These are phyloP conservation scores for Diplodia mutila DNA, from an alignment of 2,329 filamentous ascomycete species.

Conservation along the genomic window DNA sequence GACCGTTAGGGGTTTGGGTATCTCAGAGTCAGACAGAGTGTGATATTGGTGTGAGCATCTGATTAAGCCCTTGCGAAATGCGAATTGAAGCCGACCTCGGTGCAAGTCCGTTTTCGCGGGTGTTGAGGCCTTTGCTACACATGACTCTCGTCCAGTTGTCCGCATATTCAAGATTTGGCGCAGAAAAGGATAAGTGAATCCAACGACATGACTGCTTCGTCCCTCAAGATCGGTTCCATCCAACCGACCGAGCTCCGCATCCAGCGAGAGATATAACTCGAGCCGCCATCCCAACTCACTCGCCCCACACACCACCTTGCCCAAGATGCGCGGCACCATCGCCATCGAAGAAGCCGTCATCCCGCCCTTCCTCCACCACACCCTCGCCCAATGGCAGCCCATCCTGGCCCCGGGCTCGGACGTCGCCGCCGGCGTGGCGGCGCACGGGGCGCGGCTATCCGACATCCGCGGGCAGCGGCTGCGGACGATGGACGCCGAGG, in stretches of 20 bases:
- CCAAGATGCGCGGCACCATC: conserved; percentile 62
- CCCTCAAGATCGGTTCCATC: not conserved
- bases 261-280: not conserved
- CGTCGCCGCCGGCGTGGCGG: conserved; percentile 30
- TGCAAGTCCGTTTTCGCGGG: too few species aligned
- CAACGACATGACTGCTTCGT: not conserved
- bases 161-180: not conserved
- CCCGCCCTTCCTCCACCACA: conserved; percentile 61
- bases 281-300: too few species aligned
- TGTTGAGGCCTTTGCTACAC: too few species aligned
- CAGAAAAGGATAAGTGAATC: not conserved
- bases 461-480: conserved; percentile 49
- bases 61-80: too few species aligned
- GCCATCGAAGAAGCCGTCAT: conserved; percentile 65
- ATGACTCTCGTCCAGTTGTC: too few species aligned
- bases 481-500: conserved; percentile 50
- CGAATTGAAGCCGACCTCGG: too few species aligned
- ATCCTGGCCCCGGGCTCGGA: conserved; percentile 63
- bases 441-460: conserved; percentile 61
- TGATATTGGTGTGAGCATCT: too few species aligned
- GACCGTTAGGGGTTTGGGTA: conserved; percentile 25
- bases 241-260: not conserved
- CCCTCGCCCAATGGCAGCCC: conserved; percentile 65
- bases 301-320: not conserved
- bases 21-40: not conserved